phyloP scores from a whole-genome alignment of 306 rosid genomes.

The Corylus americana region DNA sequence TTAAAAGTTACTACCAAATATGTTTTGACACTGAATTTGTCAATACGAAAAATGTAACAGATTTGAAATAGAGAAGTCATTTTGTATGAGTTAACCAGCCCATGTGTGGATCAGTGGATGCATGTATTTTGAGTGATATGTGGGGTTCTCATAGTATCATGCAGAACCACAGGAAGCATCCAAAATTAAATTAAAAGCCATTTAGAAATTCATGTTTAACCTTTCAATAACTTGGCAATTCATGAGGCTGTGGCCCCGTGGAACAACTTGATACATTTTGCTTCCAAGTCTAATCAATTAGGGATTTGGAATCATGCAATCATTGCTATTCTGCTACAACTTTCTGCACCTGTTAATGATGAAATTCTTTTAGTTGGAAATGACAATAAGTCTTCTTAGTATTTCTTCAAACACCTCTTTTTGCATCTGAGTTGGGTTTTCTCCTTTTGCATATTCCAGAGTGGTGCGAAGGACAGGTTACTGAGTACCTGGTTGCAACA shows the following conservation, averaged over 20 bases:
- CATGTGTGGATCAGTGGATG: background rate
- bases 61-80: too few species aligned
- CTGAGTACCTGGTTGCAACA: slow-evolving; percentile 92
- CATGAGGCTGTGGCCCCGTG: background rate
- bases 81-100: background rate
- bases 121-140: background rate
- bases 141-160: background rate
- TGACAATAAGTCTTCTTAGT: slow-evolving; percentile 4
- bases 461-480: slow-evolving; percentile 92
- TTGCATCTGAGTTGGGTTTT: slow-evolving; percentile 20
- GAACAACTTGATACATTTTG: slow-evolving; percentile 16
- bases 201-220: too few species aligned
- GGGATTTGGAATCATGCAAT: slow-evolving; percentile 16
- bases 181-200: too few species aligned
- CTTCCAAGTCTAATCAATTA: slow-evolving; percentile 7
- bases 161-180: background rate
- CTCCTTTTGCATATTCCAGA: slow-evolving; percentile 52
- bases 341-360: slow-evolving; percentile 12
- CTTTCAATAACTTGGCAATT: background rate
- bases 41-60: too few species aligned
- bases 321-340: slow-evolving; percentile 17
- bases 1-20: too few species aligned
- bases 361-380: slow-evolving; percentile 6
- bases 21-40: too few species aligned
- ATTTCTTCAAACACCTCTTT: slow-evolving; percentile 17